Evolutionary conservation across 2,329 filamentous ascomycete species (phyloP).

Genomic region (Periconia sp.): DNA sequence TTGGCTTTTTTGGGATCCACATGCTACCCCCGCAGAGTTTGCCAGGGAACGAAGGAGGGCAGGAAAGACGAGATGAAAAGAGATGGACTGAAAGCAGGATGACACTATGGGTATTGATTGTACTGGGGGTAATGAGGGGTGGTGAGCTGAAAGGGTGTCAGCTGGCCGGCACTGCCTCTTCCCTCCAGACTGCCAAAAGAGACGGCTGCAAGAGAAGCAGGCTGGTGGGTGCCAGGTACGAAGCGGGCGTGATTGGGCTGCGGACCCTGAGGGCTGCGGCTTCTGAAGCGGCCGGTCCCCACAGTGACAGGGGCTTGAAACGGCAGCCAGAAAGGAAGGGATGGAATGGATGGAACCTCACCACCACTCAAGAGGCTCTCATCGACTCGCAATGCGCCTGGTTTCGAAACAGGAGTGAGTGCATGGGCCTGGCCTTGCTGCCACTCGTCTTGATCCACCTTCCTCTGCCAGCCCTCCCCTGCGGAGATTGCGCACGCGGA

Average conservation of each 20-base stretch:
- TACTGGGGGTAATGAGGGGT: no score
- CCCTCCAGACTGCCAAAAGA: no score
- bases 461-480: neutral
- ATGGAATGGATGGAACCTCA: neutral
- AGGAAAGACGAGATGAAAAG: no score
- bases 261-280: neutral
- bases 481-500: slow-evolving; percentile 31
- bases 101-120: no score
- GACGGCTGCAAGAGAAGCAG: no score
- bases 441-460: neutral
- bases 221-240: neutral
- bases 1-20: no score
- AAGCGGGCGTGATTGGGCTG: neutral
- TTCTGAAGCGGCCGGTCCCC: neutral
- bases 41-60: no score
- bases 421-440: neutral
- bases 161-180: no score
- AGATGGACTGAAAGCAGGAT: no score
- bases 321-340: neutral
- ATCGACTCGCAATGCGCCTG: neutral
- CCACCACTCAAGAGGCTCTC: neutral
- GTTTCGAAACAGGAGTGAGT: neutral
- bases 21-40: no score
- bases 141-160: no score
- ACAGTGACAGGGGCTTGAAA: neutral